Conservation (phyloP, 225 moss, liverwort and hornwort genomes). For the Bryum argenteum region DNA sequence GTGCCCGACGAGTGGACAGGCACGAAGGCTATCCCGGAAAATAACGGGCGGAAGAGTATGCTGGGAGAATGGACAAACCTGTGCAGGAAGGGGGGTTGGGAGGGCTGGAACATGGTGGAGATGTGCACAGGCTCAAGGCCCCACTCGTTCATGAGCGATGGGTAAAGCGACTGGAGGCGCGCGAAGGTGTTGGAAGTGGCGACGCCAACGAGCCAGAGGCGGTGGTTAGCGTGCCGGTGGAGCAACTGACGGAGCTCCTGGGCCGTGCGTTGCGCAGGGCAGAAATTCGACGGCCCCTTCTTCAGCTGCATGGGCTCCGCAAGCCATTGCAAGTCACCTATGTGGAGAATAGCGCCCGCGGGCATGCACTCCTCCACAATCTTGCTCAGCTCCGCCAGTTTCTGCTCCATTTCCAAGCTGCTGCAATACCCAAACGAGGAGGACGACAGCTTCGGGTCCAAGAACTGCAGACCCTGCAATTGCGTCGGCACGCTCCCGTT, state of each 20-base stretch:
- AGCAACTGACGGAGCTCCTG: constrained; percentile 62
- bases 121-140: constrained; percentile 63
- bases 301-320: constrained; percentile 61
- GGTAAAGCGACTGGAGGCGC: constrained; percentile 49
- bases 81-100: constrained; percentile 31
- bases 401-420: constrained; percentile 70
- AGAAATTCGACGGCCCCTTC: constrained; percentile 51
- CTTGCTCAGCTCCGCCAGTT: constrained; percentile 66
- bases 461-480: constrained; percentile 54
- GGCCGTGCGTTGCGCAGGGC: constrained; percentile 58
- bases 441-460: constrained; percentile 66
- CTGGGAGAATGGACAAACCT: constrained; percentile 35
- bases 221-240: constrained; percentile 44
- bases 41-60: not conserved
- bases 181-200: constrained; percentile 49
- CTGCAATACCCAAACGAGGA: constrained; percentile 66
- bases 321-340: constrained; percentile 88
- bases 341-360: constrained; percentile 66
- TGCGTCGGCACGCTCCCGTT: constrained; percentile 45
- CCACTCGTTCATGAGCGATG: constrained; percentile 55
- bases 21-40: too few species aligned
- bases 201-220: constrained; percentile 77
- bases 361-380: constrained; percentile 77
- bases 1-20: too few species aligned
- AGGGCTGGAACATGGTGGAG: constrained; percentile 16